These are phyloP conservation scores for Aaosphaeria arxii DNA, from an alignment of 2,329 filamentous ascomycete genomes.

Conservation along the genomic window DNA sequence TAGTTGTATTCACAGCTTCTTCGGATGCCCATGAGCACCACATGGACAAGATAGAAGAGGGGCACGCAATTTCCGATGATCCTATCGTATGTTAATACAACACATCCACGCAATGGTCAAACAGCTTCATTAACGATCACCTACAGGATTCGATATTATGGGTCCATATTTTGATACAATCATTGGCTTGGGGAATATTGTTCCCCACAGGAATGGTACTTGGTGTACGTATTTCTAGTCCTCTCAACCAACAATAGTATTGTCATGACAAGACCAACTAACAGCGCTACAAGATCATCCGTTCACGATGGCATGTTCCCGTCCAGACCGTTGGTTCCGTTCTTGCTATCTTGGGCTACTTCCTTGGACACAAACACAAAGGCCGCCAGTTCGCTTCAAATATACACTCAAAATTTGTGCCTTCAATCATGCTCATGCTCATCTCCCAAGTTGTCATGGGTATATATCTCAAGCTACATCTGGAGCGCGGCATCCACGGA, in stretches of 20 bases:
- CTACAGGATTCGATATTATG: constrained; percentile 76
- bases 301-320: constrained; percentile 92
- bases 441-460: constrained; percentile 75
- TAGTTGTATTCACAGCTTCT: no score
- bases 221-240: constrained; percentile 59
- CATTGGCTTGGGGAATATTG: constrained; percentile 82
- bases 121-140: constrained; percentile 8
- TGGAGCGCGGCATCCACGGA: constrained; percentile 79
- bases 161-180: constrained; percentile 89
- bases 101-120: not conserved
- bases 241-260: not conserved
- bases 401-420: constrained; percentile 78
- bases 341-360: constrained; percentile 80
- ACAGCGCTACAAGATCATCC: constrained; percentile 63
- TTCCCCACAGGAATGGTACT: constrained; percentile 96
- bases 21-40: constrained; percentile 39
- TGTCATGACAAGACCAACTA: not conserved
- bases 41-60: constrained; percentile 37
- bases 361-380: constrained; percentile 85
- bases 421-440: constrained; percentile 75
- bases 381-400: constrained; percentile 83
- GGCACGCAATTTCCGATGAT: constrained; percentile 33
- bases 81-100: constrained; percentile 27
- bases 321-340: constrained; percentile 72
- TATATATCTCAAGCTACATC: constrained; percentile 83